Percentiles rank a stretch among this genome's conserved stretches.
phyloP scores from a whole-genome alignment of 768 basidiomycete genomes.

The Kwoniella sp. region DNA sequence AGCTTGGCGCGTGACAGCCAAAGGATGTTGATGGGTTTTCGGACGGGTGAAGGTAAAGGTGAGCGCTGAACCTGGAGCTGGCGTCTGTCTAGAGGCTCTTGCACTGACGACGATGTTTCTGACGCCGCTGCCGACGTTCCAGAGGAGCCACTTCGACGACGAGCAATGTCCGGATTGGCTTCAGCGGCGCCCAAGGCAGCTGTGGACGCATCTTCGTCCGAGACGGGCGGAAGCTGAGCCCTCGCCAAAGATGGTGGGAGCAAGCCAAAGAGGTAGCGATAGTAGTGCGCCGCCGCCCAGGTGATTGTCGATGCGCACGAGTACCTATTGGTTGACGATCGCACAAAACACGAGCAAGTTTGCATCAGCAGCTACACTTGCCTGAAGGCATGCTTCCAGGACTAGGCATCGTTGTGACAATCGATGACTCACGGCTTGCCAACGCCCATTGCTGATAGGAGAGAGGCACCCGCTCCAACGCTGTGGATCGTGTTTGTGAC shows the following conservation, averaged over 20 bases:
- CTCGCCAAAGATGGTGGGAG: constrained; percentile 19
- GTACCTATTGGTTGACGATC: constrained; percentile 3
- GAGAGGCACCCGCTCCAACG: constrained; percentile 49
- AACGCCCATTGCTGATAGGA: constrained; percentile 48
- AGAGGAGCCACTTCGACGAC: neutral
- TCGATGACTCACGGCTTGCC: constrained; percentile 22
- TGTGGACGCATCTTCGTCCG: constrained; percentile 1
- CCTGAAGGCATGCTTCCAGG: too few species aligned
- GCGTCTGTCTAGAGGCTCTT: neutral
- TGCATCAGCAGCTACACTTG: too few species aligned
- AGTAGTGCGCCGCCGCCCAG: constrained; percentile 52
- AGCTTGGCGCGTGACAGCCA: constrained; percentile 51
- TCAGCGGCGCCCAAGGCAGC: constrained; percentile 2
- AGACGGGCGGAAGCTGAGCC: neutral
- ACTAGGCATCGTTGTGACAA: too few species aligned
- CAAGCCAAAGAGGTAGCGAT: constrained; percentile 51
- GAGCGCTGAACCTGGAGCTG: too few species aligned
- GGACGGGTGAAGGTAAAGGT: too few species aligned
- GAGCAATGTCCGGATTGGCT: constrained; percentile 7
- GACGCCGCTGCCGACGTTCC: neutral
- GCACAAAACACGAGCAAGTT: neutral
- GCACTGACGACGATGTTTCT: neutral
- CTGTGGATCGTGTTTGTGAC: constrained; percentile 51
- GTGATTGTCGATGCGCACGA: constrained; percentile 48
- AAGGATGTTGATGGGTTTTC: constrained; percentile 45